Evolutionary conservation across 2,329 filamentous ascomycete species (phyloP), one percentile per base, ranked within the genome.

Genomic region (Cytospora leucostoma): DNA sequence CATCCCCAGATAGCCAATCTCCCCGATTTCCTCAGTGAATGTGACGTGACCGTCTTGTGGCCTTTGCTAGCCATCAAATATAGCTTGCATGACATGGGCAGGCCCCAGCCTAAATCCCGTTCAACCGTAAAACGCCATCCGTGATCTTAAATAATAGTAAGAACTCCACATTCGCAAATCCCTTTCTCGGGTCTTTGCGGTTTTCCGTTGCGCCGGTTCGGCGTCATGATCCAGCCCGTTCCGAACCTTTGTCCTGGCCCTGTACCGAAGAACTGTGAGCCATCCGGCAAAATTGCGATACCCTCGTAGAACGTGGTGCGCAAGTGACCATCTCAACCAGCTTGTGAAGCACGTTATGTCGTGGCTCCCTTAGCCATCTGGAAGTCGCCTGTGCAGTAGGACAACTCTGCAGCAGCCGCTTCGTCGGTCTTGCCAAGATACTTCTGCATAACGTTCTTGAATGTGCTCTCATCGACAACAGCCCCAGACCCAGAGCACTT

Each of bases 401-500:
- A 47, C 49, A 15, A 38, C 47, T n/a, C 4, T 34, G 38, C 51
- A 49, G 38, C 38, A 34, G 47, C 60, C 60, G 15, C 66, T 34
- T 65, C 51, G 15, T 59, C 66, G 3, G 66, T 62, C 66, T 77
- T 76, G 70, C 83, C 80, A 69, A 87, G 80, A 68, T 87, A 88
- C 73, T 87, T 87, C 66, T 80, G 84, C 77, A 94, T 82, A 59
- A 93, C 90, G 49, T 82, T 85, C 72, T 97, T 90, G 70, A 98
- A 96, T 71, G 98, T 93, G 61, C 87, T 86, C 77, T 96, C 88
- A 66, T 93, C 89, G 32, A 99, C 91, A 19, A 97, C 92, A 13
- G 96, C 92, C 17, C 95, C 94, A 19, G 84, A 89, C 69, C 96
- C 91, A 0, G 93, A 96, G 76, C 95, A 99, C 73, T 94, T 95